Evolutionary conservation across 257 asterid genomes (phyloP).

Genomic region (Plantago ovata): DNA sequence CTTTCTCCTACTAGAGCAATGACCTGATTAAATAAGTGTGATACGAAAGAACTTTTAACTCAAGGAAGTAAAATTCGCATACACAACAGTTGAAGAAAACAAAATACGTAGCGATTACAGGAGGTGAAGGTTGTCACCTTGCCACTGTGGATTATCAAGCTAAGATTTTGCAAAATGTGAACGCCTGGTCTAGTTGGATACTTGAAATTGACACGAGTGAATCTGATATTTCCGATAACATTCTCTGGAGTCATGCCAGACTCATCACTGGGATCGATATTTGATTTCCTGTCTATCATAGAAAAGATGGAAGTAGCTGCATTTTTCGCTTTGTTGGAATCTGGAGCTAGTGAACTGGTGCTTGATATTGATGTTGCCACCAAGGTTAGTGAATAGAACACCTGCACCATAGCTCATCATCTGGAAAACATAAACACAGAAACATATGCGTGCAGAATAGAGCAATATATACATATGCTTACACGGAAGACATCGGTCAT

Average conservation of each 20-base stretch:
- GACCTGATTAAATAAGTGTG: conserved; percentile 32
- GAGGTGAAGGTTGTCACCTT: conserved; percentile 33
- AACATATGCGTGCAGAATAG: neutral
- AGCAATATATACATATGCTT: conserved; percentile 12
- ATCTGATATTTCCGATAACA: conserved; percentile 53
- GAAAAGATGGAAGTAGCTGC: conserved; percentile 63
- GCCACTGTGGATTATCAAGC: conserved; percentile 41
- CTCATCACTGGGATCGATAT: conserved; percentile 56
- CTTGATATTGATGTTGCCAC: conserved; percentile 48
- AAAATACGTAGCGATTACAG: too few relatives aligned
- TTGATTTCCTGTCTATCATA: conserved; percentile 51
- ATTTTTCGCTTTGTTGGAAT: conserved; percentile 52
- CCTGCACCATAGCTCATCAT: conserved; percentile 31
- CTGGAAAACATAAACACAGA: neutral
- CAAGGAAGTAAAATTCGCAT: neutral
- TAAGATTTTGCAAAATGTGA: conserved; percentile 49
- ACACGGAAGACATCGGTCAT: conserved; percentile 55
- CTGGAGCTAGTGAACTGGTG: conserved; percentile 46
- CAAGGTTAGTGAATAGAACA: conserved; percentile 60
- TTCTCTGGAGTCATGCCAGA: conserved; percentile 46
- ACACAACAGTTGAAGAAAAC: neutral
- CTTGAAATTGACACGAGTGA: conserved; percentile 42
- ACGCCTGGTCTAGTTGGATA: conserved; percentile 64
- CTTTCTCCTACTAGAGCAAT: conserved; percentile 78
- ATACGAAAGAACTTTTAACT: neutral